Base-by-base conservation (phyloP, 768 basidiomycete species). In the Boletus subparvulus region DNA sequence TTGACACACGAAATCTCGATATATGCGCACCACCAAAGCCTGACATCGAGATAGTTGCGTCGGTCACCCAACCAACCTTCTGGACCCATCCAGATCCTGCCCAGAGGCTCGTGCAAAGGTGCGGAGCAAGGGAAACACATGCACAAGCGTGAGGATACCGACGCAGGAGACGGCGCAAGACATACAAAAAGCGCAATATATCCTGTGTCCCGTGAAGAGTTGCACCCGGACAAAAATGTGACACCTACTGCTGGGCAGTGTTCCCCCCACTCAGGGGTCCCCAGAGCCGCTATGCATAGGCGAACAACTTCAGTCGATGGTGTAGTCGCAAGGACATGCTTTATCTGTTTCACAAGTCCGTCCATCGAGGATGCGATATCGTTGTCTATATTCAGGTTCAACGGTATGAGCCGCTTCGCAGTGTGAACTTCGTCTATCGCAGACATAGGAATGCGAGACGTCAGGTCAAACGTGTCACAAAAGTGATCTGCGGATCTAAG, bases 51-150 rank as follows among this genome's bases (percentile, higher is more conserved):
- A 97, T 76, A 30, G 84, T 80, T 10, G 82, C 86, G 70, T 96
- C 94, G 3, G 85, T 80, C 32, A 85, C 70, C 92, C 91, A 94
- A 16, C 87, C 83, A 17, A 96, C 70, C 68, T 86, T 89, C 60
- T 88, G 82, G 30, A 85, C 70, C 91, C 92, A 95, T 3, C 85
- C 88, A 19, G 72, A 61, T 17, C 84, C 87, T 37, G 78, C 82
- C 81, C 83, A 87, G 6, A 67, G 67, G 44, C 85, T 84, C 44
- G 74, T 70, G 33, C 83, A 88, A 39, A 86, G 61, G 61, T 86
- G 78, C 8, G 92, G 79, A 3, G 87, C 80, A 14, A 95, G 75
- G 52, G 81, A 83, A 35, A 92, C 70, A 41, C 86, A 82, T 16
- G 85, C 91, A 65, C 89, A 88, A 9, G 79, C 82, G 58, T 80